Evolutionary conservation across 2,329 filamentous ascomycete genomes (phyloP).

Genomic region (Epichloe elymi): DNA sequence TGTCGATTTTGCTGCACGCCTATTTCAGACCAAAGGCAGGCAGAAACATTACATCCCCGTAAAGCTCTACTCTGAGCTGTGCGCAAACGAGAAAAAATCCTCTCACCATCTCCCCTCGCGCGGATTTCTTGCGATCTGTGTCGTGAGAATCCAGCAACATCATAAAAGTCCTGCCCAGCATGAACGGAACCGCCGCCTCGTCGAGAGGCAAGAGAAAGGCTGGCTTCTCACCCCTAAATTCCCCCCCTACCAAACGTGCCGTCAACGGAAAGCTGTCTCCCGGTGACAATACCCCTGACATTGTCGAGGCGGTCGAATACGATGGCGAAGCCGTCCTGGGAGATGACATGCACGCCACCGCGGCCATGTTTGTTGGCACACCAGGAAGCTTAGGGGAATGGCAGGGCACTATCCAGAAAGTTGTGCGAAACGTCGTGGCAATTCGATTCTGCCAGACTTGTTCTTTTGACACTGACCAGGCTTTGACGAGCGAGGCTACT

Average conservation of each 20-base stretch:
- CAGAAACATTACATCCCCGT: background rate
- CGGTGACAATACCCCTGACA: constrained; percentile 35
- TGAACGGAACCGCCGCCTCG: constrained; percentile 30
- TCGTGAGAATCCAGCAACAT: background rate
- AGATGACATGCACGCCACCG: constrained; percentile 25
- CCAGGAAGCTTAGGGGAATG: constrained; percentile 50
- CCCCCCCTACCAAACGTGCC: constrained; percentile 22
- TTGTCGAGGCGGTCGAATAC: constrained; percentile 20
- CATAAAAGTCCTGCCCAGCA: constrained; percentile 12
- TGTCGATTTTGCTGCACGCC: background rate
- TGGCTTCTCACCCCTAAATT: constrained; percentile 25
- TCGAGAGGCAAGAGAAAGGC: constrained; percentile 40
- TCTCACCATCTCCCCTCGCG: background rate
- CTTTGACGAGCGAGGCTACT: constrained; percentile 87
- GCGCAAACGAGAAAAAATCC: background rate
- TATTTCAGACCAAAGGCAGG: background rate
- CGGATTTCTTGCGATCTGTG: constrained; percentile 5
- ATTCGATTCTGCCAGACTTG: constrained; percentile 98
- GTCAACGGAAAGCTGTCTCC: constrained; percentile 36
- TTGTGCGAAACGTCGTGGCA: constrained; percentile 93
- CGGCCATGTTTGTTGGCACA: constrained; percentile 22
- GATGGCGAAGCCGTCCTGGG: constrained; percentile 29
- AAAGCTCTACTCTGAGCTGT: background rate
- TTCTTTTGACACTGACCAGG: constrained; percentile 94
- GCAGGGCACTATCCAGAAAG: constrained; percentile 89